phyloP scores from a whole-genome alignment of 495 filamentous ascomycete genomes.

The Aspergillus affinis region DNA sequence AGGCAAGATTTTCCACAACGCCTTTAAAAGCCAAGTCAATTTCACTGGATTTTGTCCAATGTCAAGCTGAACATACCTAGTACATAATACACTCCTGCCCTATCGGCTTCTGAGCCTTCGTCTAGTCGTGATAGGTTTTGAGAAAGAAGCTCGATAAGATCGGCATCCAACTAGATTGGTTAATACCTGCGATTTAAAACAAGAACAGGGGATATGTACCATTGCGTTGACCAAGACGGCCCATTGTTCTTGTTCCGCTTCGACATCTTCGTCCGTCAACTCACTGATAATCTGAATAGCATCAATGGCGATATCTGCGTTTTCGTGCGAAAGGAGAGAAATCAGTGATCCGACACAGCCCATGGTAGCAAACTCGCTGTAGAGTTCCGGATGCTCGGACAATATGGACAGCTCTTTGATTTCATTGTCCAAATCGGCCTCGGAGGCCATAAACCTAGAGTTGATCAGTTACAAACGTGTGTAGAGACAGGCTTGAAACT shows the following conservation, averaged over 20 bases:
- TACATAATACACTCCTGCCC: conserved; percentile 82
- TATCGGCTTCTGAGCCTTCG: conserved; percentile 75
- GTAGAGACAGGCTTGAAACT: background rate
- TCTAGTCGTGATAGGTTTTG: conserved; percentile 83
- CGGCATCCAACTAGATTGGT: conserved; percentile 61
- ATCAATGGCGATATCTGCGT: conserved; percentile 94
- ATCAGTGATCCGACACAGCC: conserved; percentile 77
- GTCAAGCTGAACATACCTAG: conserved; percentile 47
- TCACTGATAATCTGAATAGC: conserved; percentile 89
- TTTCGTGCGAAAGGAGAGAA: conserved; percentile 85
- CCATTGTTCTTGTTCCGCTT: conserved; percentile 83
- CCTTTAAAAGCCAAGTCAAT: conserved; percentile 29
- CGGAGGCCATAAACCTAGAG: conserved; percentile 70
- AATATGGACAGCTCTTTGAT: conserved; percentile 88
- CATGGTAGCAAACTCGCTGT: conserved; percentile 76
- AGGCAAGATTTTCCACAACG: conserved; percentile 84
- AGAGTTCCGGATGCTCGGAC: conserved; percentile 82
- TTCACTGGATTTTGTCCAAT: background rate
- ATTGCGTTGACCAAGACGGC: conserved; percentile 75
- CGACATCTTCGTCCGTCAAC: conserved; percentile 91
- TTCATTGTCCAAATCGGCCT: conserved; percentile 88
- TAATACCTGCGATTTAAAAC: conserved; percentile 17
- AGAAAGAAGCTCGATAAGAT: conserved; percentile 78
- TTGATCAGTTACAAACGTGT: conserved; percentile 6
- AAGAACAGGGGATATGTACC: conserved; percentile 35